phyloP scores from a whole-genome alignment of 2,329 filamentous ascomycete species.

The Aspergillus terreus region DNA sequence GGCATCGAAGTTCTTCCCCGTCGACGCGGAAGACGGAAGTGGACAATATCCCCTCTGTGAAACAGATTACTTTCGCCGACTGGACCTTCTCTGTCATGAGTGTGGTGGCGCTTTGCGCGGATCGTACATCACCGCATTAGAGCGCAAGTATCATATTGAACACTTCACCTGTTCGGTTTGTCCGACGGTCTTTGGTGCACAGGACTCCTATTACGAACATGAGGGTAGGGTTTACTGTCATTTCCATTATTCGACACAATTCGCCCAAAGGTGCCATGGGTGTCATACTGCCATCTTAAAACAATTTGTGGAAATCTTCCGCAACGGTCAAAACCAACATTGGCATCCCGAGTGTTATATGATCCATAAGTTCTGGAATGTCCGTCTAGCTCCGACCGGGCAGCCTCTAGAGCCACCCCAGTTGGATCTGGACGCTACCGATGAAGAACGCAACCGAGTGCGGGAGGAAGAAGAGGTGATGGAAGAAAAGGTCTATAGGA shows the following conservation, averaged over 20 bases:
- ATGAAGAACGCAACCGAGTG: constrained; percentile 70
- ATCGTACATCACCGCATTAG: constrained; percentile 95
- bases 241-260: constrained; percentile 97
- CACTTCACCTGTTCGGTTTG: constrained; percentile 98
- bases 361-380: constrained; percentile 99
- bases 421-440: constrained; percentile 55
- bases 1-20: constrained; percentile 97
- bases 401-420: constrained; percentile 46
- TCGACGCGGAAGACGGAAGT: constrained; percentile 81
- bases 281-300: constrained; percentile 97
- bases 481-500: constrained; percentile 96
- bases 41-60: constrained; percentile 92
- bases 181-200: constrained; percentile 94
- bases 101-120: constrained; percentile 90
- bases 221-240: constrained; percentile 96
- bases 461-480: constrained; percentile 86
- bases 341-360: constrained; percentile 99
- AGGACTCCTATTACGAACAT: constrained; percentile 98
- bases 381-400: constrained; percentile 68
- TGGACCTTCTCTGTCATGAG: constrained; percentile 85
- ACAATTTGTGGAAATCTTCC: constrained; percentile 98
- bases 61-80: constrained; percentile 91
- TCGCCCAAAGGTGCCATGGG: constrained; percentile 92
- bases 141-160: constrained; percentile 98
- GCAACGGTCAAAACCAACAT: constrained; percentile 96